Evolutionary conservation across 176 grass and related monocot genomes (phyloP).

Genomic region (maize (Zea mays)): Zm-B73-REFERENCE-NAM-5.0 NC_050099.1:162862501-162863000

Average conservation of each 20-base stretch:
- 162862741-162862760: not conserved
- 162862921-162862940: conserved; percentile 84
- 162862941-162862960: conserved; percentile 90
- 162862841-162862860: conserved; percentile 70
- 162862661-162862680: conserved; percentile 28
- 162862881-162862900: conserved; percentile 92
- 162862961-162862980: conserved; percentile 92
- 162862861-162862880: conserved; percentile 61
- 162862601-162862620: not conserved
- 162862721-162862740: not conserved
- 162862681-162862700: conserved; percentile 14
- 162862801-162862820: conserved; percentile 66
- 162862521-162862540: too few species aligned
- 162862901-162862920: conserved; percentile 87
- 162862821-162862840: conserved; percentile 86
- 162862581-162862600: not conserved
- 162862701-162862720: conserved; percentile 12
- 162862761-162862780: conserved; percentile 3
- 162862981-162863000: conserved; percentile 75
- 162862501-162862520: too few species aligned
- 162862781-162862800: conserved; percentile 38
- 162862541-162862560: not conserved
- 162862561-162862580: not conserved
- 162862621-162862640: conserved; percentile 14
- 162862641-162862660: conserved; percentile 17